Conservation (phyloP, 306 rosid genomes). For the Heteromeles arbutifolia region DNA sequence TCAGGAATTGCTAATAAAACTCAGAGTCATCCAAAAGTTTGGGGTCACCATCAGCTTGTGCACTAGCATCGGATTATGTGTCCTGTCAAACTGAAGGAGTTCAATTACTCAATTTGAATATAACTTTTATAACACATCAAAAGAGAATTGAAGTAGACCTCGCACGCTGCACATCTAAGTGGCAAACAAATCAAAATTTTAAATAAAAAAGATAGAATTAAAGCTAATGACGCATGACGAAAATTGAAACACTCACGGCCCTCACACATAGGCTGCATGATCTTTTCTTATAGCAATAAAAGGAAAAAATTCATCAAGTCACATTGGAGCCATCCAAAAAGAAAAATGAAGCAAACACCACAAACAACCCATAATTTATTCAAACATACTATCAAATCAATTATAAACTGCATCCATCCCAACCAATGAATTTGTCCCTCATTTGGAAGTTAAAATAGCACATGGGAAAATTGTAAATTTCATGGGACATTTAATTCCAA, state of each 20-base stretch:
- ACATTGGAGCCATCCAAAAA: background rate
- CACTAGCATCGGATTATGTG: slow-evolving; percentile 27
- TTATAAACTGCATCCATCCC: too few relatives aligned
- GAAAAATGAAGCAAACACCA: background rate
- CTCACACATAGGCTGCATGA: background rate
- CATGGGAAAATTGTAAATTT: background rate
- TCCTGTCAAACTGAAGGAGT: slow-evolving; percentile 39
- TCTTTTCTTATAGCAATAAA: too few relatives aligned
- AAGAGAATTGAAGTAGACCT: background rate
- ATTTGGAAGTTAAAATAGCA: too few relatives aligned
- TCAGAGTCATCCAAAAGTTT: slow-evolving; percentile 83
- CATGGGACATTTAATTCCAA: background rate
- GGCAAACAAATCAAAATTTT: background rate
- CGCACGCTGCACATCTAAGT: background rate
- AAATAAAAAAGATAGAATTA: background rate
- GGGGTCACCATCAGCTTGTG: slow-evolving; percentile 46
- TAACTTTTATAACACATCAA: background rate
- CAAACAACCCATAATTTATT: background rate
- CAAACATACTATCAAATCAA: background rate
- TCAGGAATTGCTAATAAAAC: slow-evolving; percentile 81
- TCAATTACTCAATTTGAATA: background rate
- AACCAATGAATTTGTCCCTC: too few relatives aligned
- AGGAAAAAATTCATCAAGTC: background rate
- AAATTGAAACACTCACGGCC: background rate
- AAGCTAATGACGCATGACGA: background rate